These are phyloP conservation scores for Tolypocladium ophioglossoides DNA, from an alignment of 2,329 filamentous ascomycete species.

Conservation along the genomic window DNA sequence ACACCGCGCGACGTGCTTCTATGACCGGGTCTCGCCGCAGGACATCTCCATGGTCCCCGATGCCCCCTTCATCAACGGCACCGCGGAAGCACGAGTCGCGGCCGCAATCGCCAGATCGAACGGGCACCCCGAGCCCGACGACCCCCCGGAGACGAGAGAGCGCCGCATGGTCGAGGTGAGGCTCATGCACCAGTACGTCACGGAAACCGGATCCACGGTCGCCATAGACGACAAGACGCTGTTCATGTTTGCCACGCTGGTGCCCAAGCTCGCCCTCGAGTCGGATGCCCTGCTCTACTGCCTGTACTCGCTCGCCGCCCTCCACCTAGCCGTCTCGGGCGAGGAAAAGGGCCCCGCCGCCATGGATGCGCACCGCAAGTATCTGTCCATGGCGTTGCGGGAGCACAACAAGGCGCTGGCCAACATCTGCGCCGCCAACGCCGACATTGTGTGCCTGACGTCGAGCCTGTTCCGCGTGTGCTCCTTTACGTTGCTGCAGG, in stretches of 20 bases:
- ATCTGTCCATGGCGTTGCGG: slow-evolving; percentile 7
- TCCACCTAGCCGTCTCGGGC: slow-evolving; percentile 4
- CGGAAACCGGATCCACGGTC: slow-evolving; percentile 4
- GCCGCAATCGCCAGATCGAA: not conserved
- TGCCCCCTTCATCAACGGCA: slow-evolving; percentile 2
- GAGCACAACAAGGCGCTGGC: slow-evolving; percentile 8
- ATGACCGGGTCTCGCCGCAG: slow-evolving; percentile 7
- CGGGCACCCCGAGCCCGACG: slow-evolving; percentile 1
- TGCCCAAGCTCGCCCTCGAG: slow-evolving; percentile 5
- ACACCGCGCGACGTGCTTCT: slow-evolving; percentile 6
- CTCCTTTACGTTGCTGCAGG: slow-evolving; percentile 8
- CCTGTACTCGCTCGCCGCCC: slow-evolving; percentile 8
- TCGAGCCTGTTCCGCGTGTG: slow-evolving; percentile 7
- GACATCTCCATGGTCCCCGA: slow-evolving; percentile 1
- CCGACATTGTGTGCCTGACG: slow-evolving; percentile 7
- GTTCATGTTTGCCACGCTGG: slow-evolving; percentile 3
- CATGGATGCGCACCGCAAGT: slow-evolving; percentile 6
- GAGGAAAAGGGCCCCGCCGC: slow-evolving; percentile 3
- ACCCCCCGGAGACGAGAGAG: slow-evolving; percentile 6
- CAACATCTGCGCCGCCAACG: slow-evolving; percentile 2
- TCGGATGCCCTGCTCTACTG: slow-evolving; percentile 10
- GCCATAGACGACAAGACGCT: slow-evolving; percentile 8
- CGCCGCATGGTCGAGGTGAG: slow-evolving; percentile 8
- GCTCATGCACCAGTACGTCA: slow-evolving; percentile 10
- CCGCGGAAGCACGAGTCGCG: slow-evolving; percentile 3